Percentiles rank a stretch among this genome's conserved stretches.
These are phyloP conservation scores for Penicillium parvum DNA, from an alignment of 495 filamentous ascomycete genomes.

Conservation along the genomic window DNA sequence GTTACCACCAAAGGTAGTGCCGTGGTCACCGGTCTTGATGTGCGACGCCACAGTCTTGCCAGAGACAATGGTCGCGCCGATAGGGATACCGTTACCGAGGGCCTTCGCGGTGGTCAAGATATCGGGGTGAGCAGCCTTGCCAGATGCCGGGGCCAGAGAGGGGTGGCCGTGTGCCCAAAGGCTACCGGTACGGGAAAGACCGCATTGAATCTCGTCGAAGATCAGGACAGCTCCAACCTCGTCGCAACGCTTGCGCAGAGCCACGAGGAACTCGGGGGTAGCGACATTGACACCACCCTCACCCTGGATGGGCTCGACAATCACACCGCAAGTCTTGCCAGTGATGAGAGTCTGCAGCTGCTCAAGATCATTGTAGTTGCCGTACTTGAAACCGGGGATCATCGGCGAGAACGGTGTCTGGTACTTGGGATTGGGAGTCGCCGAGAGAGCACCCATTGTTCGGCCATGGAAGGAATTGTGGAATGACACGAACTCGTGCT, in stretches of 20 bases:
- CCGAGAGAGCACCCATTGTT: slow-evolving; percentile 87
- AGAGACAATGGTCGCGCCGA: slow-evolving; percentile 82
- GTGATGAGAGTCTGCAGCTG: slow-evolving; percentile 69
- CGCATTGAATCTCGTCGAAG: slow-evolving; percentile 97
- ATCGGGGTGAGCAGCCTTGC: slow-evolving; percentile 78
- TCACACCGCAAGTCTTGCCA: slow-evolving; percentile 85
- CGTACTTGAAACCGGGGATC: slow-evolving; percentile 88
- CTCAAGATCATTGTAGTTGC: slow-evolving; percentile 75
- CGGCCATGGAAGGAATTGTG: slow-evolving; percentile 89
- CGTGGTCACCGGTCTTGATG: slow-evolving; percentile 90
- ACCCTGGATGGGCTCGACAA: slow-evolving; percentile 95
- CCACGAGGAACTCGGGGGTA: slow-evolving; percentile 70
- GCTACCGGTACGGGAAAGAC: slow-evolving; percentile 75
- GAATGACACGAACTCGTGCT: slow-evolving; percentile 86
- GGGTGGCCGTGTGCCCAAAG: slow-evolving; percentile 88
- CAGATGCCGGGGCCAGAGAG: slow-evolving; percentile 31
- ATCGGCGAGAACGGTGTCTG: slow-evolving; percentile 92
- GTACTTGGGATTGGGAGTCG: slow-evolving; percentile 98
- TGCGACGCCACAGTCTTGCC: slow-evolving; percentile 69
- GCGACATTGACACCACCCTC: slow-evolving; percentile 90
- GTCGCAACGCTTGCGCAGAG: slow-evolving; percentile 73
- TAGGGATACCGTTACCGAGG: slow-evolving; percentile 91
- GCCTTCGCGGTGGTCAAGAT: slow-evolving; percentile 93
- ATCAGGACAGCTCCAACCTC: slow-evolving; percentile 86
- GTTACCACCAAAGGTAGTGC: slow-evolving; percentile 96